Conservation (phyloP, 768 basidiomycete genomes). For the Phanerochaete carnosa region DNA sequence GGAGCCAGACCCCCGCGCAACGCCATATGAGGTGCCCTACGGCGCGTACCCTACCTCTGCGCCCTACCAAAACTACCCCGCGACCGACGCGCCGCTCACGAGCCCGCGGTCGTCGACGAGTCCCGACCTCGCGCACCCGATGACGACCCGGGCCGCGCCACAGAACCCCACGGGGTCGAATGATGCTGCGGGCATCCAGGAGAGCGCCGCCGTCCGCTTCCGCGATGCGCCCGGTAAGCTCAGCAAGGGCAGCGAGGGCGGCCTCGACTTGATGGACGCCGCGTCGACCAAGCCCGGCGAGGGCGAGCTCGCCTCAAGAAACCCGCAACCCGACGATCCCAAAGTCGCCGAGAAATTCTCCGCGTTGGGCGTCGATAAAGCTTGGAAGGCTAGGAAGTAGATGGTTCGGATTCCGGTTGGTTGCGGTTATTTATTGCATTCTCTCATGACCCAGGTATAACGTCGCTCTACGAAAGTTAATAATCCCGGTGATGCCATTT, state of each 20-base stretch:
- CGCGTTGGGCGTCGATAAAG: constrained; percentile 42
- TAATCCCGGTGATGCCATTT: background rate
- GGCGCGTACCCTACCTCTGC: constrained; percentile 48
- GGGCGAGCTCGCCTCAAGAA: constrained; percentile 40
- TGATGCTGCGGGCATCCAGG: constrained; percentile 37
- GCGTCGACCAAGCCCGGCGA: constrained; percentile 34
- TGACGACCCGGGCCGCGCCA: constrained; percentile 39
- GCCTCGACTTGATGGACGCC: constrained; percentile 41
- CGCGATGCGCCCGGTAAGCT: constrained; percentile 42
- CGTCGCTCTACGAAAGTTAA: background rate
- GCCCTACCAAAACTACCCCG: constrained; percentile 38
- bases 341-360: constrained; percentile 42
- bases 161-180: constrained; percentile 30
- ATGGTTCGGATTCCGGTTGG: constrained; percentile 14
- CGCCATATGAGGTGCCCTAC: constrained; percentile 65
- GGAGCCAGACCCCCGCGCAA: constrained; percentile 60
- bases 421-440: constrained; percentile 3
- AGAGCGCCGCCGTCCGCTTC: constrained; percentile 44
- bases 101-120: constrained; percentile 39
- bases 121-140: constrained; percentile 38
- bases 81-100: constrained; percentile 38
- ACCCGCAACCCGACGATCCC: constrained; percentile 42
- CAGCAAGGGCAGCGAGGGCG: constrained; percentile 41
- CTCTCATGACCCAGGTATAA: background rate
- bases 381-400: constrained; percentile 46